Base-by-base conservation (phyloP, 345 rosid species). In the Ceriops decandra region DNA sequence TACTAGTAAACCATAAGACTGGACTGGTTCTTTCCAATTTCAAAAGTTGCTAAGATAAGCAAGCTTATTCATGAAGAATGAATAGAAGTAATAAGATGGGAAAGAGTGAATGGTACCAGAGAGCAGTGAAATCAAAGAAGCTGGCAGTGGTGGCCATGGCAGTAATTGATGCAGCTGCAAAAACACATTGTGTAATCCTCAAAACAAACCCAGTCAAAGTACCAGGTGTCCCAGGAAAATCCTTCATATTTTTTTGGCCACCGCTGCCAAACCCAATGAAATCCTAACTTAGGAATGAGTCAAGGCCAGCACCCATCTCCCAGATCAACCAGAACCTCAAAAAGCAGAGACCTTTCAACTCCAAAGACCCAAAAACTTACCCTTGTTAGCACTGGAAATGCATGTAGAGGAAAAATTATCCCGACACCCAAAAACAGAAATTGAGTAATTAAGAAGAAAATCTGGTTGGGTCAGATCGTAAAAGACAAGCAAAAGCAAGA, bases 201-300 rank as follows among this genome's bases (percentile, higher is more conserved):
- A 90, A 76, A 70, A 68, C 70, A 31, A 90, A 78, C 57, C 82
- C 87, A 46, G 91, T 87, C 79, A 82, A 62, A 52, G 95, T 90
- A 76, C 97, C 95, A 2, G 97, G 97, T 52, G 89, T 83, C 63
- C 95, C 95, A 53, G 89, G 85, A 78, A 90, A 85, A 79, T 84
- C 86, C 88, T 73, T 88, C 95, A 92, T 90, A 9, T 1, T 57
- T 76, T 80, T 57, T n/a, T 27, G 52, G 3, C 57, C 33, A 16
- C 68, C 53, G 31, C 70, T 30, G 62, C 52, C 52, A 63, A 77
- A 58, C 24, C 56, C 61, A 36, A 22, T 7, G 32, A 31, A 71
- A 22, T 6, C 95, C 60, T 66, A 57, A 32, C 35, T 47, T 38
- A 57, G 56, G 30, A 33, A 51, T n/a, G 27, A 33, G 35, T 66